These are phyloP conservation scores for Trametes versicolor DNA, from an alignment of 1,284 basidiomycete genomes.

Conservation along the genomic window DNA sequence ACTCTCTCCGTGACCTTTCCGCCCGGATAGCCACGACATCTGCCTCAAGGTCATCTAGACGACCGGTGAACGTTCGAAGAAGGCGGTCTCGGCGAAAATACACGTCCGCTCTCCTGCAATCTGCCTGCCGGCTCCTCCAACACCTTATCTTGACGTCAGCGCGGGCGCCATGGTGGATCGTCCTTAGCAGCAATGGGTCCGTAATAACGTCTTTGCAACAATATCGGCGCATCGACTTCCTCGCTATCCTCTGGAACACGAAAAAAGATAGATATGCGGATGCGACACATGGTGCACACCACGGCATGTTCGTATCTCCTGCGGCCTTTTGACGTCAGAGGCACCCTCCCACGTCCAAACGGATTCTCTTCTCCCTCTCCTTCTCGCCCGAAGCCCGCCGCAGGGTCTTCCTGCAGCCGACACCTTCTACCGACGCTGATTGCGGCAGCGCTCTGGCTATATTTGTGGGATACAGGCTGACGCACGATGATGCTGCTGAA, in stretches of 20 bases:
- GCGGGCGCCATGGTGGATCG: too few species aligned
- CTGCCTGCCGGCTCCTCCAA: too few species aligned
- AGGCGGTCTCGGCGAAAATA: too few species aligned
- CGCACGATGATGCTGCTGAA: slow-evolving; percentile 15
- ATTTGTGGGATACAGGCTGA: slow-evolving; percentile 6
- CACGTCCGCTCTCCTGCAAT: too few species aligned
- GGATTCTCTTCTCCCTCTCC: not conserved
- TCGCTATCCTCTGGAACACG: not conserved
- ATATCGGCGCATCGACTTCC: slow-evolving; percentile 1
- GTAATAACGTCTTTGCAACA: not conserved
- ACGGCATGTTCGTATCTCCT: not conserved
- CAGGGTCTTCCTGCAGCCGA: slow-evolving; percentile 1
- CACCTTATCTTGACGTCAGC: not conserved
- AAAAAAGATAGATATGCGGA: not conserved
- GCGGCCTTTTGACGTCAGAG: slow-evolving; percentile 11
- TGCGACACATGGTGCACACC: not conserved
- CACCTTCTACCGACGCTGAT: slow-evolving; percentile 6
- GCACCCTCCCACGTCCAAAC: not conserved
- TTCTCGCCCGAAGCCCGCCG: slow-evolving; percentile 8
- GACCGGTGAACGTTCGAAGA: too few species aligned
- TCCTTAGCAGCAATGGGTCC: too few species aligned
- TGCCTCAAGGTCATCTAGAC: too few species aligned
- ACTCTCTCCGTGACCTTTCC: too few species aligned
- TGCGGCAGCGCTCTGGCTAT: slow-evolving; percentile 6
- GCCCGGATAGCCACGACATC: too few species aligned